Conservation (phyloP, 1,284 basidiomycete genomes). For the Salmacisia buchloeana region DNA sequence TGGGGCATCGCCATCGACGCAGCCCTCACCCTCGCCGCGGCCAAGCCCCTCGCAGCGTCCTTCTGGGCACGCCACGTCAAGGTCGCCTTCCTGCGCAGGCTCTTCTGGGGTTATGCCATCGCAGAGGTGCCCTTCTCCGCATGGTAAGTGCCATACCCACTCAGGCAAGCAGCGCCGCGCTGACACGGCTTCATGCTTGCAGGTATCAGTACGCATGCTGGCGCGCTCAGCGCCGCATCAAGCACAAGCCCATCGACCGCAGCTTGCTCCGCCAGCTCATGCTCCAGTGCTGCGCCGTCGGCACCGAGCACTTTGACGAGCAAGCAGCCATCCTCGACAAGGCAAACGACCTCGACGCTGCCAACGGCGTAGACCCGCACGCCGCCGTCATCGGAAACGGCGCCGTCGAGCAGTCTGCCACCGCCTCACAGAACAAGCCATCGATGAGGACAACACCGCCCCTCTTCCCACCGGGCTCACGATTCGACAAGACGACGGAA, state of each 20-base stretch:
- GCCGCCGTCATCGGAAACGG: not conserved
- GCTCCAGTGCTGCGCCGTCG: slow-evolving; percentile 17
- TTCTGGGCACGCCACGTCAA: not conserved
- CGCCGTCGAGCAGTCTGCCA: not conserved
- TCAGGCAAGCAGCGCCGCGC: too few relatives aligned
- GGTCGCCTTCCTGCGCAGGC: not conserved
- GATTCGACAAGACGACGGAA: slow-evolving; percentile 10
- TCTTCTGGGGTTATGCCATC: slow-evolving; percentile 14
- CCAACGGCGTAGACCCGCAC: not conserved
- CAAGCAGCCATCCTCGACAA: not conserved
- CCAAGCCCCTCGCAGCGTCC: not conserved
- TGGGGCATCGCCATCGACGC: slow-evolving; percentile 13
- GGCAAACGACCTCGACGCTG: not conserved
- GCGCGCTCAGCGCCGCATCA: slow-evolving; percentile 6
- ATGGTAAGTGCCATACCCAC: not conserved
- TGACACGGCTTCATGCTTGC: not conserved
- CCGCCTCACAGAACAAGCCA: too few relatives aligned
- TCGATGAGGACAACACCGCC: not conserved
- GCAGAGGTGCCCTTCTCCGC: slow-evolving; percentile 21
- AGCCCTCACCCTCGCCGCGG: not conserved
- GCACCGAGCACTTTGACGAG: slow-evolving; percentile 10
- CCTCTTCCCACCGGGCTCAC: not conserved
- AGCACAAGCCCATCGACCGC: slow-evolving; percentile 8
- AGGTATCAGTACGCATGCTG: not conserved
- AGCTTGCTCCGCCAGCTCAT: slow-evolving; percentile 11